These are phyloP conservation scores for Cyclotella sp. DNA, from an alignment of 108 stramenopile genomes.

Conservation along the genomic window DNA sequence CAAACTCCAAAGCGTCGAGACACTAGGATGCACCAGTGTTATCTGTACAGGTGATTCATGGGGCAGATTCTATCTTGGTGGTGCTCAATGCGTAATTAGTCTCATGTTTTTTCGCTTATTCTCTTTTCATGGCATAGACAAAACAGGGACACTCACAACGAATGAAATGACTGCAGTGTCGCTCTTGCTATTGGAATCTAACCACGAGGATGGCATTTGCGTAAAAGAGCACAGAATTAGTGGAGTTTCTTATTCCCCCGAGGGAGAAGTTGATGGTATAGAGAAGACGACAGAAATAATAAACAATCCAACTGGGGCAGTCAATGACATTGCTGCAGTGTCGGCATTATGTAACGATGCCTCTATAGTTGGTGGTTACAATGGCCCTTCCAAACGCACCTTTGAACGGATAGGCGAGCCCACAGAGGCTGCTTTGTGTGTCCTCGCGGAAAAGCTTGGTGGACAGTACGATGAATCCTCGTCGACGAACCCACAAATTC, in stretches of 20 bases:
- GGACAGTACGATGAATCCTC: constrained; percentile 20
- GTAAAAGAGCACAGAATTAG: constrained; percentile 70
- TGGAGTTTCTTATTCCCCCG: constrained; percentile 81
- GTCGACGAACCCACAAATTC: constrained; percentile 47
- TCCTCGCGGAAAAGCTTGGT: constrained; percentile 92
- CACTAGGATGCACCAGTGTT: constrained; percentile 94
- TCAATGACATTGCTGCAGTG: constrained; percentile 78
- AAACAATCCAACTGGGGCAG: constrained; percentile 52
- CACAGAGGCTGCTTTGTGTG: constrained; percentile 95
- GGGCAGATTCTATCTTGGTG: no score
- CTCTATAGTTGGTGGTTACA: constrained; percentile 70
- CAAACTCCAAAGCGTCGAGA: constrained; percentile 95
- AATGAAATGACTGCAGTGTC: constrained; percentile 98
- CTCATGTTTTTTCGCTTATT: neutral
- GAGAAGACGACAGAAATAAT: constrained; percentile 51
- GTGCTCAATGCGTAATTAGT: neutral
- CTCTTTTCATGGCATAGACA: constrained; percentile 62
- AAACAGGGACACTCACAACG: constrained; percentile 98
- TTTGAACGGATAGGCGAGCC: constrained; percentile 88
- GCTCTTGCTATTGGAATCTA: constrained; percentile 66
- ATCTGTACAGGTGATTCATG: constrained; percentile 65
- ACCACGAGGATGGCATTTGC: constrained; percentile 8
- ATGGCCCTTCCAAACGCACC: constrained; percentile 31
- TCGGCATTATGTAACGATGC: constrained; percentile 88
- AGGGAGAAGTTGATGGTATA: constrained; percentile 75